Evolutionary conservation across 140 eudicot species (phyloP).

Genomic region (Erigeron philadelphicus): DNA sequence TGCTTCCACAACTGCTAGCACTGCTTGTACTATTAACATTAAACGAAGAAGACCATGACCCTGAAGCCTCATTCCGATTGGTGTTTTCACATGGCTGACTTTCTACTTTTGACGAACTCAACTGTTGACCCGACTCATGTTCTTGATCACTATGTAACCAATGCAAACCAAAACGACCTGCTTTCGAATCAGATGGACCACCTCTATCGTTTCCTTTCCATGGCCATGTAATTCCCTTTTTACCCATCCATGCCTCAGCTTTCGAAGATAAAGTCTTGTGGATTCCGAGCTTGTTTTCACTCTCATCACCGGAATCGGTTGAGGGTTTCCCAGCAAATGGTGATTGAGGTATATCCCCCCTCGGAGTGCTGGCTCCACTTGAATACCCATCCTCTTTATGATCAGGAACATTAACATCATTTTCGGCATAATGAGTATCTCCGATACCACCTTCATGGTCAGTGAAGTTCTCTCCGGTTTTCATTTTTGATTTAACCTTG

Average conservation of each 20-base stretch:
- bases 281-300: conserved; percentile 66
- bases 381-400: conserved; percentile 77
- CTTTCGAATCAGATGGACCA: conserved; percentile 42
- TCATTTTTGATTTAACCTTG: conserved; percentile 65
- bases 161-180: conserved; percentile 53
- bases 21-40: conserved; percentile 53
- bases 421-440: conserved; percentile 60
- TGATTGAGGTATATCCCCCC: conserved; percentile 57
- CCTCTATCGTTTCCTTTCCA: conserved; percentile 83
- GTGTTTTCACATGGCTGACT: conserved; percentile 40
- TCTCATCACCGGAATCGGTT: conserved; percentile 66
- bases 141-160: conserved; percentile 76
- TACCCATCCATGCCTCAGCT: conserved; percentile 91
- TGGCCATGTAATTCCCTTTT: conserved; percentile 82
- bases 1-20: conserved; percentile 89
- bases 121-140: conserved; percentile 43
- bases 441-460: conserved; percentile 64
- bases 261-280: conserved; percentile 65
- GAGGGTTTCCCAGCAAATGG: conserved; percentile 39
- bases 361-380: conserved; percentile 89
- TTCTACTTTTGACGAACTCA: conserved; percentile 36
- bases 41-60: conserved; percentile 76
- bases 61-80: conserved; percentile 63
- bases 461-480: conserved; percentile 40
- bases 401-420: conserved; percentile 40